Evolutionary conservation across 2,329 filamentous ascomycete genomes (phyloP).

Genomic region (Amylocarpus encephaloides): DNA sequence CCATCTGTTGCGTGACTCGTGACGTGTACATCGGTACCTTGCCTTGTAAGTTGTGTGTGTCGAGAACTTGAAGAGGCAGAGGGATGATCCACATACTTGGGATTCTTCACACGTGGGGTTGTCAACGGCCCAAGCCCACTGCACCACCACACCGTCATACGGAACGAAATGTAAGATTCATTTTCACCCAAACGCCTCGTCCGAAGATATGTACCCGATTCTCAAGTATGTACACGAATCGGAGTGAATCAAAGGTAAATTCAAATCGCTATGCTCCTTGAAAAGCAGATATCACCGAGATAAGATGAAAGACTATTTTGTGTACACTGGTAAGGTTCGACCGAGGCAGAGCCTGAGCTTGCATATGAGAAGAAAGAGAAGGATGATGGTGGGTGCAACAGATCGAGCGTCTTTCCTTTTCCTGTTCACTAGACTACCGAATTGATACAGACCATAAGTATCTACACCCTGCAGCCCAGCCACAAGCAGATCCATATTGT

Average conservation of each 20-base stretch:
- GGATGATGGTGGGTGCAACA: slow-evolving; percentile 21
- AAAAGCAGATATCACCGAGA: slow-evolving; percentile 16
- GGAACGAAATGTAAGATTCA: background rate
- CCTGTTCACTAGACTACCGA: slow-evolving; percentile 22
- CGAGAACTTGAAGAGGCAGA: too few relatives aligned
- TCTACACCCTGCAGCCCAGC: slow-evolving; percentile 22
- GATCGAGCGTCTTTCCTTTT: slow-evolving; percentile 29
- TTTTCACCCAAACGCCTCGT: slow-evolving; percentile 5
- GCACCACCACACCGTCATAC: background rate
- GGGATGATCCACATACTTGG: too few relatives aligned
- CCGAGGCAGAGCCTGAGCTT: slow-evolving; percentile 8
- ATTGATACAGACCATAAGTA: slow-evolving; percentile 20
- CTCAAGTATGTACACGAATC: slow-evolving; percentile 20
- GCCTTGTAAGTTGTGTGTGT: too few relatives aligned
- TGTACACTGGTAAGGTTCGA: slow-evolving; percentile 13
- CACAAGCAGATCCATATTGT: slow-evolving; percentile 27
- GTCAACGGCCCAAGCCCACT: background rate
- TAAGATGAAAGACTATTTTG: slow-evolving; percentile 14
- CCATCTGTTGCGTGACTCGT: too few relatives aligned
- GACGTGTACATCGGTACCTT: too few relatives aligned
- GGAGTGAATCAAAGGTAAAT: slow-evolving; percentile 19
- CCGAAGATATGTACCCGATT: background rate
- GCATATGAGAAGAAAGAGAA: slow-evolving; percentile 13
- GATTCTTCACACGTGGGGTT: too few relatives aligned
- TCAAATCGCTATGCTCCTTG: slow-evolving; percentile 18